Conservation (phyloP, 2,329 filamentous ascomycete species). For the Claviceps sp. region DNA sequence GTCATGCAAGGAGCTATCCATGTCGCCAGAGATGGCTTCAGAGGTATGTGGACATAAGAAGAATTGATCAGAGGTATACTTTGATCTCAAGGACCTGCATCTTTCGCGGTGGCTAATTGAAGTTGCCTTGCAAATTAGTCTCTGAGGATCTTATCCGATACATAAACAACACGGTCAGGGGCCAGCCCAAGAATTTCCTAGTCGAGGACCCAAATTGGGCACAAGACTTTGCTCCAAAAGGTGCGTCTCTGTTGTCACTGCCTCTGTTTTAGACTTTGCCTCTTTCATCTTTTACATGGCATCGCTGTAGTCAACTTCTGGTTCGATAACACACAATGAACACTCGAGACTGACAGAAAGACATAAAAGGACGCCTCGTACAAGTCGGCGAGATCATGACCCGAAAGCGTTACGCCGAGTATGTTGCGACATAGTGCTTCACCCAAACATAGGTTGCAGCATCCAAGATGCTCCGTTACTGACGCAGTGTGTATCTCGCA, state of each 20-base stretch:
- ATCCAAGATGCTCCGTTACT: not conserved
- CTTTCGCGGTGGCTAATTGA: not conserved
- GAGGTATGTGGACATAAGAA: conserved; percentile 16
- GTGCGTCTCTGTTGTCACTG: conserved; percentile 12
- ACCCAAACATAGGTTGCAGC: too few relatives aligned
- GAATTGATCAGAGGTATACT: not conserved
- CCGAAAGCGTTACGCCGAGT: conserved; percentile 60
- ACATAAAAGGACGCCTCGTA: conserved; percentile 42
- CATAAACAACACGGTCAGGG: conserved; percentile 40
- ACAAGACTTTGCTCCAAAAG: conserved; percentile 76
- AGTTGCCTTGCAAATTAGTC: conserved; percentile 25
- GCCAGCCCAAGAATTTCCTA: conserved; percentile 44
- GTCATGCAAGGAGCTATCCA: conserved; percentile 63
- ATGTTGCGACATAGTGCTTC: conserved; percentile 9
- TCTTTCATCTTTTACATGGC: not conserved
- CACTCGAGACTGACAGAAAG: conserved; percentile 1
- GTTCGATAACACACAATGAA: not conserved
- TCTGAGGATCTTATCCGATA: conserved; percentile 62
- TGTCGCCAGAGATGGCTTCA: conserved; percentile 62
- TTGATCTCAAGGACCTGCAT: too few relatives aligned
- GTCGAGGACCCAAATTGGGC: conserved; percentile 68
- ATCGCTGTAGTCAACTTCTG: not conserved
- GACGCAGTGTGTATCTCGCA: conserved; percentile 7
- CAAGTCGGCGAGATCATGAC: conserved; percentile 66
- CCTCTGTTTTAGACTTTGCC: too few relatives aligned